Evolutionary conservation across 768 basidiomycete genomes (phyloP), one percentile per base, ranked within the genome.

Genomic region (Trametes punicea): DNA sequence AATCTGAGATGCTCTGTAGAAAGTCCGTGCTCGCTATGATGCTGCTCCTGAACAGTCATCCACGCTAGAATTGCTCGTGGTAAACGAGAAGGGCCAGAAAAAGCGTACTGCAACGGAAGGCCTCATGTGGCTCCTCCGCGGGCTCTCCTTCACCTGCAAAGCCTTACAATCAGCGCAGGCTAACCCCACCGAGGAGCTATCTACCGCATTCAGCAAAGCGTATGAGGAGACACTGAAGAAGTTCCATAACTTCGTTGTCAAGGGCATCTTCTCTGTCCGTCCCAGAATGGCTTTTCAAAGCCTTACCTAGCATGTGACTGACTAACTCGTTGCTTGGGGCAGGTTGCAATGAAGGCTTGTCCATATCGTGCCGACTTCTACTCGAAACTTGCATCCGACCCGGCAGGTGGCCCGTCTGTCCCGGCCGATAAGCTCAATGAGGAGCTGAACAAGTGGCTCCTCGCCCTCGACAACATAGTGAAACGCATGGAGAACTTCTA

Each of bases 91-190:
- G 71, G 73, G 73, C 21, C 89, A 93, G 73, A 92, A 94, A 81
- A 93, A 93, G 72, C 81, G 83, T 15, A 80, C 82, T 0, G 93
- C 96, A 2, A 97, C 95, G 0, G 88, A 95, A 67, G 94, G 93
- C 15, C 80, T 98, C 51, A 74, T 98, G 73, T 99, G 97, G 97
- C 81, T 99, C 46, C 79, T 94, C 45, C 85, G 94, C 27, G 97
- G 93, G 2, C 81, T 95, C 49, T 81, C 83, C 26, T 99, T 99
- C 77, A 99, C 96, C 30, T 84, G 86, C 72, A 77, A 81, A 54
- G 89, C 89, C 0, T 81, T 99, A 23, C 80, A 88, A 60, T 74
- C 78, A 41, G 81, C 87, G 0, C 88, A 93, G 64, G 77, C 74
- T 3, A 81, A 95, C 71, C 75, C 81, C 41, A 67, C 67, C 1